Percentiles rank a stretch among this genome's conserved stretches.
phyloP scores from a whole-genome alignment of 2,329 filamentous ascomycete species.

The Aspergillus sp. region DNA sequence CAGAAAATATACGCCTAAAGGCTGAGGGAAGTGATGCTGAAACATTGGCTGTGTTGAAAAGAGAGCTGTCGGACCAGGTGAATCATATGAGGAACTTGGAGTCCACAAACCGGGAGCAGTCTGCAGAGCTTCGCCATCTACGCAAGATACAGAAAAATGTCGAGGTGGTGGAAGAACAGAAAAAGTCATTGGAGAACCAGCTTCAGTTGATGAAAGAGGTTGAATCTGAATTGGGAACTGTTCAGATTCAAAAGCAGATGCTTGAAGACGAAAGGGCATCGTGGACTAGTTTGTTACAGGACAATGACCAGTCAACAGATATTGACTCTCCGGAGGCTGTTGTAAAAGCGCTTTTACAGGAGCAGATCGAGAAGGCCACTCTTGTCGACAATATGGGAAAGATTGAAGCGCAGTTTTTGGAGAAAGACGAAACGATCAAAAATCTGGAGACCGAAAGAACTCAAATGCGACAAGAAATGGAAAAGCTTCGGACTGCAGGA shows the following conservation, averaged over 20 bases:
- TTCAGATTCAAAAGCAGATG: conserved; percentile 75
- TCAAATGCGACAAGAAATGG: conserved; percentile 62
- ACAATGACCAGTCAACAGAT: conserved; percentile 59
- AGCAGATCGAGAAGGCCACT: conserved; percentile 72
- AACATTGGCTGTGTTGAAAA: conserved; percentile 77
- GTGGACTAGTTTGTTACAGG: conserved; percentile 82
- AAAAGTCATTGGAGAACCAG: conserved; percentile 72
- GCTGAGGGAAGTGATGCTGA: conserved; percentile 83
- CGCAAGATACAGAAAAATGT: conserved; percentile 81
- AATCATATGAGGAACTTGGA: conserved; percentile 85
- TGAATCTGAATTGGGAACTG: conserved; percentile 72
- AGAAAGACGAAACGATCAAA: conserved; percentile 72
- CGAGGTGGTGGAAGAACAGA: conserved; percentile 93
- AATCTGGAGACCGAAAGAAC: conserved; percentile 66
- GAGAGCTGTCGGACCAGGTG: conserved; percentile 86
- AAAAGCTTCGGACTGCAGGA: conserved; percentile 58
- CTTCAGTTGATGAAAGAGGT: conserved; percentile 70
- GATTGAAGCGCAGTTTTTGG: conserved; percentile 70
- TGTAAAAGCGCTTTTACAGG: conserved; percentile 76
- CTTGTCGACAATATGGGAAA: conserved; percentile 77
- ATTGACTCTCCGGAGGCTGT: conserved; percentile 87
- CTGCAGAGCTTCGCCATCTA: conserved; percentile 72
- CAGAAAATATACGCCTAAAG: conserved; percentile 77
- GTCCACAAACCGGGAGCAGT: conserved; percentile 71
- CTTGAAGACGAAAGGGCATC: conserved; percentile 82